Evolutionary conservation across 2,329 filamentous ascomycete genomes (phyloP).

Genomic region (Elsinoe ampelina): DNA sequence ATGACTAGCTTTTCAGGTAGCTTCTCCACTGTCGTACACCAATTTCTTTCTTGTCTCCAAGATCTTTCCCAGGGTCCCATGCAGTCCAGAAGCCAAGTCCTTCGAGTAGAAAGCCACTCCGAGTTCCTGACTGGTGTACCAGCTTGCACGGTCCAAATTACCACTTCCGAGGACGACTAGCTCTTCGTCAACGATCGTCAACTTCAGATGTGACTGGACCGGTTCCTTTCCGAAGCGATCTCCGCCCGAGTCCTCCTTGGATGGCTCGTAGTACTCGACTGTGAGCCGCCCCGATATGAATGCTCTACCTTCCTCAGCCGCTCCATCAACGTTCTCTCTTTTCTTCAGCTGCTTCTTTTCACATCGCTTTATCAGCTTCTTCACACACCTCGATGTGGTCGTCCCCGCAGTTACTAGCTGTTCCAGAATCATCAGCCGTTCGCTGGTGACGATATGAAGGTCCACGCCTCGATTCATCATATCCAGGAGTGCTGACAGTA

Average conservation of each 20-base stretch:
- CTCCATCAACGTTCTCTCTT: not conserved
- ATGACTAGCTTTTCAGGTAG: conserved; percentile 11
- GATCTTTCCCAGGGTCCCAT: conserved; percentile 16
- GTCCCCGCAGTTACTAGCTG: conserved; percentile 73
- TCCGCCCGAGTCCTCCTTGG: conserved; percentile 17
- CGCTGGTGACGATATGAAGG: conserved; percentile 38
- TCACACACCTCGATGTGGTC: conserved; percentile 58
- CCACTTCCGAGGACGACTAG: conserved; percentile 66
- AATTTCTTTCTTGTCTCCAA: conserved; percentile 17
- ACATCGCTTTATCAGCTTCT: conserved; percentile 50
- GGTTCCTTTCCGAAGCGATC: conserved; percentile 43
- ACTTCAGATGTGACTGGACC: conserved; percentile 67
- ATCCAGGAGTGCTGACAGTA: conserved; percentile 51
- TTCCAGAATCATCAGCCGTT: conserved; percentile 48
- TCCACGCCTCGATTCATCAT: conserved; percentile 58
- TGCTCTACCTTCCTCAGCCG: conserved; percentile 35
- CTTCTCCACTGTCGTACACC: conserved; percentile 13
- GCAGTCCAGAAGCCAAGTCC: conserved; percentile 27
- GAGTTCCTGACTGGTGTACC: conserved; percentile 79
- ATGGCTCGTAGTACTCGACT: conserved; percentile 49
- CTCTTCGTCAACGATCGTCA: conserved; percentile 61
- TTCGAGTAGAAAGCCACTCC: conserved; percentile 50
- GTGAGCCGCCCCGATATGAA: conserved; percentile 42
- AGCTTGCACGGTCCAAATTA: conserved; percentile 77
- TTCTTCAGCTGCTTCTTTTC: conserved; percentile 18